Base-by-base conservation (phyloP, 345 rosid genomes). In the Rhodamnia rubescens region DNA sequence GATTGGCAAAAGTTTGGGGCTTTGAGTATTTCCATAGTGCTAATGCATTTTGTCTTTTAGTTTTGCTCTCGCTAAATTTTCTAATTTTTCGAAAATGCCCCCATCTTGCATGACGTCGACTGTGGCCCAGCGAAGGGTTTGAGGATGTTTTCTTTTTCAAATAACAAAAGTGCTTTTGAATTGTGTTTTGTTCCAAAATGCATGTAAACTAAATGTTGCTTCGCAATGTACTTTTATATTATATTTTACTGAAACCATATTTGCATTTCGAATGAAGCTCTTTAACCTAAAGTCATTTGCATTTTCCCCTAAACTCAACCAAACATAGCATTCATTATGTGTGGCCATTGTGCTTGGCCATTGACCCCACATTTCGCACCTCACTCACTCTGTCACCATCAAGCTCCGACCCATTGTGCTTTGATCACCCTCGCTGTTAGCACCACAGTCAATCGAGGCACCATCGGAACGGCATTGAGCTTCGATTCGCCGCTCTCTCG, bases 251-350 rank as follows among this genome's bases (percentile, higher is more conserved):
- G 49, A 47, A 47, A 7, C 10, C 9, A 47, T 47, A 47, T 47
- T 47, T 7, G 49, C 49, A 47, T 47, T 47, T 47, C 8, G 9
- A 47, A 7, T 7, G 8, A 47, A 47, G 9, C 1, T 47, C 49
- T 47, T 47, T 47, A 47, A 47, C 10, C 49, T 47, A 47, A 47
- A 47, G 7, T 7, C 47, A 44, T 44, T 44, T 44, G 7, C 47
- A 44, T 44, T 44, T 44, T 44, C 47, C 47, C 47, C 6, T 6
- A 44, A 5, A 5, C 8, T 5, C 49, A 47, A 47, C 9, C 49
- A 47, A 47, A 7, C 49, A 8, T 7, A 7, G 49, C 49, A 47
- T 12, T 26, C 0, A 1, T 27, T 3, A 0, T 1, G 18, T 59
- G 36, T 6, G 69, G 14, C 20, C 5, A 1, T 8, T 32, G 29